Conservation (phyloP, 768 basidiomycete species). For the Fomitopsis serialis region DNA sequence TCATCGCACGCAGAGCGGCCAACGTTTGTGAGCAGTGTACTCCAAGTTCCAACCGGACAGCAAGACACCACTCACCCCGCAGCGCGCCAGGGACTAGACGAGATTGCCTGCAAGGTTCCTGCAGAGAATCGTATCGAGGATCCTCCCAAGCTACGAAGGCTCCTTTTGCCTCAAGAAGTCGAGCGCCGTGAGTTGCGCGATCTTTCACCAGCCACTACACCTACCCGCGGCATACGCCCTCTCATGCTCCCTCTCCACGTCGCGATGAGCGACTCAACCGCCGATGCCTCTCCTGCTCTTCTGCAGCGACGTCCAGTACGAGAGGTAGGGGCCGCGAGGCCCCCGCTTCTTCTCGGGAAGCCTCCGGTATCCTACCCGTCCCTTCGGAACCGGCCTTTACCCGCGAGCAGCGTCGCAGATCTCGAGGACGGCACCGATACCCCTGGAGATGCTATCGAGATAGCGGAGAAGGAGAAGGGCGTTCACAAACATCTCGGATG, state of each 20-base stretch:
- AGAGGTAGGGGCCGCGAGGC: background rate
- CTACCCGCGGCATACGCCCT: conserved; percentile 5
- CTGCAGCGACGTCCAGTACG: background rate
- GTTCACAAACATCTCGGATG: conserved; percentile 9
- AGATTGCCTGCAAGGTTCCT: too few relatives aligned
- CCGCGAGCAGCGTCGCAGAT: background rate
- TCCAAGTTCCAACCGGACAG: too few relatives aligned
- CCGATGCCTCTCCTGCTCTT: background rate
- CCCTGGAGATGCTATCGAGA: background rate
- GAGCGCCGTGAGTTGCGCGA: conserved; percentile 5
- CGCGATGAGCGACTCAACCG: conserved; percentile 4
- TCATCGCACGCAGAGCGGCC: background rate
- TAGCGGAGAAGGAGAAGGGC: background rate
- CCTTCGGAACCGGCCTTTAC: background rate
- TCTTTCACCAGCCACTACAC: background rate
- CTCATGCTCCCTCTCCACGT: conserved; percentile 10
- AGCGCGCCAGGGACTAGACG: background rate
- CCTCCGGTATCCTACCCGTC: background rate
- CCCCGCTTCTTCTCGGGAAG: background rate
- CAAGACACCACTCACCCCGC: background rate
- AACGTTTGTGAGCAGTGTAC: background rate
- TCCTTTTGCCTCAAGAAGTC: conserved; percentile 20
- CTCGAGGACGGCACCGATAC: background rate
- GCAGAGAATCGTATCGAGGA: too few relatives aligned
- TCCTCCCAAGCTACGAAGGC: conserved; percentile 11